These are phyloP conservation scores for Cryomyces minteri DNA, from an alignment of 495 filamentous ascomycete genomes.

Conservation along the genomic window DNA sequence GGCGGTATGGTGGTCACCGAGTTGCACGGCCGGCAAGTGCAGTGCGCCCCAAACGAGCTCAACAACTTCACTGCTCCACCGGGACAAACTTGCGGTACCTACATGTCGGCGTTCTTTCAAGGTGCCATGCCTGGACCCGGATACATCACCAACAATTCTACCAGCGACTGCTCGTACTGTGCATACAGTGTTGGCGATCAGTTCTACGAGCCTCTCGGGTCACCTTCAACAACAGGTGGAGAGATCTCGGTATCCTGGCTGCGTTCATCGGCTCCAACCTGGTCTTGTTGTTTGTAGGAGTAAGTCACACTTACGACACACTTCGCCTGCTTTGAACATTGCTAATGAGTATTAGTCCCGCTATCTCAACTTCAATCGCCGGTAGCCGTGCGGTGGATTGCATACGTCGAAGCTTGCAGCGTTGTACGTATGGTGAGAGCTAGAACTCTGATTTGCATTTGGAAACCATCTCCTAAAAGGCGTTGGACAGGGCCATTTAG, in stretches of 20 bases:
- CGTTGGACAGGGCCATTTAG: too few relatives aligned
- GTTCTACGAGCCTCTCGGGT: constrained; percentile 47
- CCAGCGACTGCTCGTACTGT: constrained; percentile 53
- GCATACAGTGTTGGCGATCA: constrained; percentile 60
- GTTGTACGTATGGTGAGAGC: not conserved
- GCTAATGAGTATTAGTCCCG: constrained; percentile 26
- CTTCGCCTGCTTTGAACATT: constrained; percentile 10
- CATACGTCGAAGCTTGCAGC: not conserved
- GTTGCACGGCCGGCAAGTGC: constrained; percentile 43
- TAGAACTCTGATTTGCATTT: not conserved
- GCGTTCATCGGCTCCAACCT: constrained; percentile 61
- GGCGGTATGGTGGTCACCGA: constrained; percentile 61
- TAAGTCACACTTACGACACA: constrained; percentile 17
- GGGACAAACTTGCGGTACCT: constrained; percentile 47
- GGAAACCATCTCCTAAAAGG: too few relatives aligned
- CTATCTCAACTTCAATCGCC: constrained; percentile 45
- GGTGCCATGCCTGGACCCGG: constrained; percentile 35
- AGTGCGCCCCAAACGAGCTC: constrained; percentile 35
- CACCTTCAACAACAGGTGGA: constrained; percentile 48
- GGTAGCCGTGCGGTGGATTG: constrained; percentile 16
- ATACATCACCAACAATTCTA: constrained; percentile 47
- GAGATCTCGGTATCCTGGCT: constrained; percentile 59
- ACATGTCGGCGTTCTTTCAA: constrained; percentile 51
- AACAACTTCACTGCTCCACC: constrained; percentile 42
- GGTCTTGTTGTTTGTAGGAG: constrained; percentile 52